Conservation (phyloP, 495 filamentous ascomycete genomes). For the Cenococcum geophilum region DNA sequence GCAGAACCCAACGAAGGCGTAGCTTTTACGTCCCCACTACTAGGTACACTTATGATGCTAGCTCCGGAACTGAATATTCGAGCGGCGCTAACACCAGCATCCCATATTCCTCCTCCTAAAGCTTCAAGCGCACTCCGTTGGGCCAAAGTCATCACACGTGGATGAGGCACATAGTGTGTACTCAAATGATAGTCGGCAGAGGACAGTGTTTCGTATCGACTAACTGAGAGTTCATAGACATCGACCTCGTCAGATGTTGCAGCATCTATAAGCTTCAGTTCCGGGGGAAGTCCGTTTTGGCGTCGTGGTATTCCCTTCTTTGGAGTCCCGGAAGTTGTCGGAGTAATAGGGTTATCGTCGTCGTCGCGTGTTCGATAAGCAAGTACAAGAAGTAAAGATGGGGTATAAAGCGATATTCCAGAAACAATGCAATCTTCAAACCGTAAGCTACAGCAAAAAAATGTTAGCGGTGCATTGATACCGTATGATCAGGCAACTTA, state of each 20-base stretch:
- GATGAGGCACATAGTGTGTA: slow-evolving; percentile 67
- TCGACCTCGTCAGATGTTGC: slow-evolving; percentile 67
- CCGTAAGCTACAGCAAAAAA: slow-evolving; percentile 55
- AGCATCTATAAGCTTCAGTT: slow-evolving; percentile 85
- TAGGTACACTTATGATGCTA: slow-evolving; percentile 59
- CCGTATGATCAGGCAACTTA: slow-evolving; percentile 42
- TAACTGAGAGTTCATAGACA: slow-evolving; percentile 74
- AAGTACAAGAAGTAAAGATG: slow-evolving; percentile 80
- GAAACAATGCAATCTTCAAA: slow-evolving; percentile 90
- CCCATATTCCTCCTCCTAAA: slow-evolving; percentile 60
- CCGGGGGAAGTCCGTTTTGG: slow-evolving; percentile 72
- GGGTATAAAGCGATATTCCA: slow-evolving; percentile 93
- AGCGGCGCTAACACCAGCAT: slow-evolving; percentile 76
- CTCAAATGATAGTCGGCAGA: slow-evolving; percentile 88
- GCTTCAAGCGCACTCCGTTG: slow-evolving; percentile 66
- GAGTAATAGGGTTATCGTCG: slow-evolving; percentile 48
- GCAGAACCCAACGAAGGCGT: slow-evolving; percentile 44
- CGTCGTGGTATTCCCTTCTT: slow-evolving; percentile 57
- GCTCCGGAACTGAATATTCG: slow-evolving; percentile 80
- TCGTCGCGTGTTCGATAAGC: slow-evolving; percentile 72
- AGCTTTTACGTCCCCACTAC: slow-evolving; percentile 41
- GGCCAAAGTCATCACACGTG: slow-evolving; percentile 49
- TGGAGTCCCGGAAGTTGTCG: slow-evolving; percentile 46
- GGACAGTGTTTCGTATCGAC: slow-evolving; percentile 77
- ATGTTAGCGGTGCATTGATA: slow-evolving; percentile 31